Evolutionary conservation across 148 eudicot species (phyloP).

Genomic region (Chenopodium formosanum): DNA sequence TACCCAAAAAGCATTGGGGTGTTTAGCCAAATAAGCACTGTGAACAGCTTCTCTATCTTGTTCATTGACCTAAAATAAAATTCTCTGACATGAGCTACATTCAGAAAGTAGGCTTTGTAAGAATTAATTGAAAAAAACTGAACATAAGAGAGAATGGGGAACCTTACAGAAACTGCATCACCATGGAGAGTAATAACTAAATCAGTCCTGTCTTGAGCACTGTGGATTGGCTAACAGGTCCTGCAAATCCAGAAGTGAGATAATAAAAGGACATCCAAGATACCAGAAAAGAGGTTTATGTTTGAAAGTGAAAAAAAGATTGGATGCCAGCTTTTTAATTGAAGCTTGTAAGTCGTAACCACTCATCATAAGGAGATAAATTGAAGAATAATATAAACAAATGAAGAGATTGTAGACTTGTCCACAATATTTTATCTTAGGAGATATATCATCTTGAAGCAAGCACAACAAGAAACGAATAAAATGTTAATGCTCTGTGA

Average conservation of each 20-base stretch:
- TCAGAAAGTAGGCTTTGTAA: background rate
- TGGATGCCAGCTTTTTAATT: background rate
- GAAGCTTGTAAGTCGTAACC: background rate
- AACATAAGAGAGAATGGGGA: background rate
- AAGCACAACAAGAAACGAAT: background rate
- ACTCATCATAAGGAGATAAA: background rate
- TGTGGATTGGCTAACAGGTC: conserved; percentile 74
- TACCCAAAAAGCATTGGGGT: conserved; percentile 97
- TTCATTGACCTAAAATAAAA: conserved; percentile 53
- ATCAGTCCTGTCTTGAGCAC: conserved; percentile 94
- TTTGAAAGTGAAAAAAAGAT: background rate
- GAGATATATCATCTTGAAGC: background rate
- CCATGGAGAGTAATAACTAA: conserved; percentile 86
- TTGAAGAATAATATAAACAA: background rate
- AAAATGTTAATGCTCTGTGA: background rate
- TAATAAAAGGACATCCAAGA: background rate
- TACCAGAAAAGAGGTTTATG: background rate
- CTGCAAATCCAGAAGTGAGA: conserved; percentile 44
- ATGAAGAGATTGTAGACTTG: background rate
- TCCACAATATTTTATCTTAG: background rate
- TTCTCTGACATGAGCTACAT: conserved; percentile 2
- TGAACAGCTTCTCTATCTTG: conserved; percentile 60
- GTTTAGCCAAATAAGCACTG: conserved; percentile 73
- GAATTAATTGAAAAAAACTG: background rate
- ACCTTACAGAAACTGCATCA: conserved; percentile 80